Evolutionary conservation across 1,284 basidiomycete species (phyloP), one percentile per base, ranked within the genome.

Genomic region (Cryptococcus wingfieldii): DNA sequence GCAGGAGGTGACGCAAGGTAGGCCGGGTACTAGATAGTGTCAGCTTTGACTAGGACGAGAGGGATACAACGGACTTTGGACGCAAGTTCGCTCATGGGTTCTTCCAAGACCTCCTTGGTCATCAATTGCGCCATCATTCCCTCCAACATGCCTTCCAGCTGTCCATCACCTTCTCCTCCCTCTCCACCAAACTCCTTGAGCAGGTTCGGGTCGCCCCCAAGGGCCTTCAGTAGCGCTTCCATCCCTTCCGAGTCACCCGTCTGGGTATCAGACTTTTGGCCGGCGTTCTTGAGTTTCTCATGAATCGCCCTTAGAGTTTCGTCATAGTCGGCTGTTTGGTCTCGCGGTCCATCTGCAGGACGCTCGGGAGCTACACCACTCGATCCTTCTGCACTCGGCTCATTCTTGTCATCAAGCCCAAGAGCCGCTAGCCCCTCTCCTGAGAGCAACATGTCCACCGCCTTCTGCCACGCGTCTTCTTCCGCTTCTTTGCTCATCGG

Each of bases 81-180:
- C 16, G 84, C 81, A 34, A 98, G 79, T 71, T 98, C 95, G 65
- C 88, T 88, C 67, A 98, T 77, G 0, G 95, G 94, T 63, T 96
- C 93, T 68, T 97, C 90, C 18, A 96, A 78, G 10, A 98, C 83
- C 2, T 98, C 92, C 71, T 92, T 93, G 74, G 85, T 87, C 90
- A 98, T 92, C 47, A 98, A 81, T 71, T 93, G 87, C 16, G 84
- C 83, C 93, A 95, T 92, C 88, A 98, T 90, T 41, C 80, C 84
- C 73, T 98, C 91, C 23, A 98, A 80, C 63, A 96, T 80, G 9
- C 83, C 84, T 48, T 86, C 83, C 7, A 94, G 75, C 31, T 34
- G 31, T 10, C 31, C 31, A 52, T 87, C 84, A 38, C 82, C 83
- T 19, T 86, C 86, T n/a, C 81, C 80, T n/a, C 66, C 72, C 4